Conservation (phyloP, 108 stramenopile genomes). For the Parmales sp. region DNA sequence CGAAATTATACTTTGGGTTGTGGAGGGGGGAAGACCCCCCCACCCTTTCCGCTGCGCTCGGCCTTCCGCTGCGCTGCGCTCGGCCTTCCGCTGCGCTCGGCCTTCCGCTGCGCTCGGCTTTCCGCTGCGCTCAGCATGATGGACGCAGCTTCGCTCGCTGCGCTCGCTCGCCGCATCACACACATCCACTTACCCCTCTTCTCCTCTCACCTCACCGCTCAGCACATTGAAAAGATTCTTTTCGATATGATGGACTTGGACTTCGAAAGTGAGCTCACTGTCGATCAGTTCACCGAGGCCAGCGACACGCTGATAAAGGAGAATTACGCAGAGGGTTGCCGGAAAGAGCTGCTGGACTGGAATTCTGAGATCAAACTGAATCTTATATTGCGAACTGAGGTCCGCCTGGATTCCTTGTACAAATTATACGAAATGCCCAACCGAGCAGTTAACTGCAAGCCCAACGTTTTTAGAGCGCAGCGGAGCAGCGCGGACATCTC, state of each 20-base stretch:
- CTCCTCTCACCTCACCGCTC: too few relatives aligned
- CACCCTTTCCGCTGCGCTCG: too few relatives aligned
- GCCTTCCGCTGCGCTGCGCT: too few relatives aligned
- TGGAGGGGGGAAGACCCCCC: too few relatives aligned
- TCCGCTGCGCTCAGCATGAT: too few relatives aligned
- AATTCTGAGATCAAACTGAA: neutral
- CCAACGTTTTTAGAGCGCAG: neutral
- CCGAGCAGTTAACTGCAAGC: neutral
- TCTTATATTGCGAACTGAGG: neutral
- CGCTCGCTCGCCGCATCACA: too few relatives aligned
- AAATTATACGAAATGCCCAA: constrained; percentile 2
- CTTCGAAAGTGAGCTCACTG: neutral
- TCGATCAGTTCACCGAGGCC: neutral
- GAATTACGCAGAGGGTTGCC: neutral
- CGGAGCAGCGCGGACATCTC: neutral
- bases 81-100: too few relatives aligned
- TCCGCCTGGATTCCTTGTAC: neutral
- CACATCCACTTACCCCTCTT: too few relatives aligned
- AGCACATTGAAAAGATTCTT: neutral
- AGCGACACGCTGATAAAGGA: neutral
- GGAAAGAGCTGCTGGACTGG: neutral
- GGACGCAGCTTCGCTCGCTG: too few relatives aligned
- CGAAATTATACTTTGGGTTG: too few relatives aligned
- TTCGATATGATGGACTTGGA: neutral
- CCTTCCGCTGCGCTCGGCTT: too few relatives aligned